These are phyloP conservation scores for Podosphaera aphanis DNA, from an alignment of 2,329 filamentous ascomycete genomes.

Conservation along the genomic window DNA sequence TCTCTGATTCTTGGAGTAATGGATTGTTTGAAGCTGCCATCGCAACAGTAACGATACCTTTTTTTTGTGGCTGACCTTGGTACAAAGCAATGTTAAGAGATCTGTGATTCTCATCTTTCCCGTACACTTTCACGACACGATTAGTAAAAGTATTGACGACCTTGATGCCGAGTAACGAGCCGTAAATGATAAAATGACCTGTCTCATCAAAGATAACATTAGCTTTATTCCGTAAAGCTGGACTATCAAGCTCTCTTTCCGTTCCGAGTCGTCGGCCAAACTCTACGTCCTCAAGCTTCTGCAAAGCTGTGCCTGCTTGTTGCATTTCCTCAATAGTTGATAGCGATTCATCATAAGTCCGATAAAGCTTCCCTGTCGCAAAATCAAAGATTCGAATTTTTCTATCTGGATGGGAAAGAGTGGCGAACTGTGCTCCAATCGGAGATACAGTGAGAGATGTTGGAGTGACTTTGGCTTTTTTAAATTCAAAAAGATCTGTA, in stretches of 20 bases:
- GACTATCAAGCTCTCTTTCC: slow-evolving; percentile 64
- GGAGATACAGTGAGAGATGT: slow-evolving; percentile 68
- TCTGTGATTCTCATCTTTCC: slow-evolving; percentile 69
- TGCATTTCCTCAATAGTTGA: slow-evolving; percentile 83
- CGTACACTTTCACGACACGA: slow-evolving; percentile 72
- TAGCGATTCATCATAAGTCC: slow-evolving; percentile 88
- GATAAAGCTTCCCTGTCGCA: slow-evolving; percentile 60
- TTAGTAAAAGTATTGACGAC: slow-evolving; percentile 93
- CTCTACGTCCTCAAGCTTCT: slow-evolving; percentile 71
- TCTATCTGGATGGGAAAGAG: slow-evolving; percentile 78
- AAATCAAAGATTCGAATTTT: slow-evolving; percentile 92
- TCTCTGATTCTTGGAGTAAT: slow-evolving; percentile 74
- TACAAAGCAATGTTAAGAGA: slow-evolving; percentile 68
- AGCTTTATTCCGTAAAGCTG: slow-evolving; percentile 40
- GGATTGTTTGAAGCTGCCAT: slow-evolving; percentile 95
- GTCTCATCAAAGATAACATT: slow-evolving; percentile 94
- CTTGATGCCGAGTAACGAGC: slow-evolving; percentile 77
- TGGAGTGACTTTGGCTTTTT: slow-evolving; percentile 73
- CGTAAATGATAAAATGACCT: slow-evolving; percentile 82
- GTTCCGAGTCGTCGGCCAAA: slow-evolving; percentile 72
- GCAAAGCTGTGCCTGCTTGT: slow-evolving; percentile 62
- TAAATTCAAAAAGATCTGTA: slow-evolving; percentile 90
- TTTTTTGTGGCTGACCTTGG: slow-evolving; percentile 87
- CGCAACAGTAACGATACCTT: slow-evolving; percentile 74
- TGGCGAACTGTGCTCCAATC: slow-evolving; percentile 63